Percentiles rank a stretch among this genome's conserved stretches.
Evolutionary conservation across 768 basidiomycete genomes (phyloP).

Genomic region (Mycena kentingensis): DNA sequence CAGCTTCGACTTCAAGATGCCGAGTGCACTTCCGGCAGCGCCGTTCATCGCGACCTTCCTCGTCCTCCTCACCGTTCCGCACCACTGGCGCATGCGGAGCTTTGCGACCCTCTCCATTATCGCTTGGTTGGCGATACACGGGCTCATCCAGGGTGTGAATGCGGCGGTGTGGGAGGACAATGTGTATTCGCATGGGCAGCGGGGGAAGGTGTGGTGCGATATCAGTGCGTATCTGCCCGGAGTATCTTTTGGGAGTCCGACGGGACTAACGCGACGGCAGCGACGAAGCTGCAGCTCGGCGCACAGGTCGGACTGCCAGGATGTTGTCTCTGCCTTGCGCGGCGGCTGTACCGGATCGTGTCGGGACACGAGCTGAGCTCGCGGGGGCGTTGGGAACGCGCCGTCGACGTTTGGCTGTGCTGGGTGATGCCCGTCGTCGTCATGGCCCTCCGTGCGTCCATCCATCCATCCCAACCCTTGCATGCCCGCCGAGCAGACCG

Average conservation of each 20-base stretch:
- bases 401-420: slow-evolving; percentile 23
- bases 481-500: not conserved
- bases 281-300: not conserved
- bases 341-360: not conserved
- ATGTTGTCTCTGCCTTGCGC: not conserved
- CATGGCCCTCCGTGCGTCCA: slow-evolving; percentile 33
- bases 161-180: slow-evolving; percentile 42
- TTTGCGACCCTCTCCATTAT: slow-evolving; percentile 34
- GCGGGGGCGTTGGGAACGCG: not conserved
- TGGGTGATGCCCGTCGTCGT: slow-evolving; percentile 34
- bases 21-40: slow-evolving; percentile 9
- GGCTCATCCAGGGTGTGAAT: slow-evolving; percentile 39
- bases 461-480: not conserved
- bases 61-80: slow-evolving; percentile 23
- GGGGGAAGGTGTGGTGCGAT: slow-evolving; percentile 42
- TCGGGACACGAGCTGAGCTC: not conserved
- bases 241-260: no score
- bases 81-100: slow-evolving; percentile 33
- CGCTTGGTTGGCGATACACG: slow-evolving; percentile 33
- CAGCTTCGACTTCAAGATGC: no score
- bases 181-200: slow-evolving; percentile 14
- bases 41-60: slow-evolving; percentile 8
- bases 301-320: not conserved
- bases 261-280: not conserved
- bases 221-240: slow-evolving; percentile 37